These are phyloP conservation scores for Umbelopsis sp. DNA, from an alignment of 192 early-diverging fungal genomes.

Conservation along the genomic window DNA sequence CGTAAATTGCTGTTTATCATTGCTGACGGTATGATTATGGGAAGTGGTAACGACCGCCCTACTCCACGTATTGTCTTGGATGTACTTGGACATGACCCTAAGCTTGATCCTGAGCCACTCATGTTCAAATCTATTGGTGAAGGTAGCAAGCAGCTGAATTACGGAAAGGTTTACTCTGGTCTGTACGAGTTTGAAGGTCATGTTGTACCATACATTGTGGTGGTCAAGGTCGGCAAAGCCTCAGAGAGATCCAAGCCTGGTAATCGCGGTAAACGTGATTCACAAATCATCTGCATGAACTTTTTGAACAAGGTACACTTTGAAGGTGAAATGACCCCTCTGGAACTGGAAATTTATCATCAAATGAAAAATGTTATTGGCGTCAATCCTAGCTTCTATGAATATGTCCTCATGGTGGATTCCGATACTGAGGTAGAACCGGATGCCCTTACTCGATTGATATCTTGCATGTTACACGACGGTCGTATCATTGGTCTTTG, in stretches of 20 bases:
- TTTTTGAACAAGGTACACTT: conserved; percentile 94
- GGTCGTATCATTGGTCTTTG: conserved; percentile 86
- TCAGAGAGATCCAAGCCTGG: conserved; percentile 86
- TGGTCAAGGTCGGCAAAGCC: conserved; percentile 92
- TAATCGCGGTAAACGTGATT: conserved; percentile 98
- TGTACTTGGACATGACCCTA: conserved; percentile 85
- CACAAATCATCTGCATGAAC: conserved; percentile 92
- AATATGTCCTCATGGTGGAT: conserved; percentile 80
- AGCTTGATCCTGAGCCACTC: conserved; percentile 74
- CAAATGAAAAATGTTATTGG: conserved; percentile 98
- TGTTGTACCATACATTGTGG: conserved; percentile 91
- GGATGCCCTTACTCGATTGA: conserved; percentile 86
- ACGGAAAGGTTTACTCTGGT: conserved; percentile 96
- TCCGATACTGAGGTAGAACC: conserved; percentile 82
- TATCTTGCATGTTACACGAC: conserved; percentile 82
- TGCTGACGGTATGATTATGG: conserved; percentile 94
- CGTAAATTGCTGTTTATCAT: conserved; percentile 89
- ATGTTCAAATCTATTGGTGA: conserved; percentile 91
- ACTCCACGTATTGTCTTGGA: conserved; percentile 95
- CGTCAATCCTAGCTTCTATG: conserved; percentile 78
- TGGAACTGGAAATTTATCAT: conserved; percentile 97
- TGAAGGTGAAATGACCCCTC: conserved; percentile 85
- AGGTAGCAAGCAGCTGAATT: conserved; percentile 90
- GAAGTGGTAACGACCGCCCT: conserved; percentile 94
- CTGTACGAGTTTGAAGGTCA: conserved; percentile 92